phyloP scores from a whole-genome alignment of 768 basidiomycete species.

The Suillus placidus region DNA sequence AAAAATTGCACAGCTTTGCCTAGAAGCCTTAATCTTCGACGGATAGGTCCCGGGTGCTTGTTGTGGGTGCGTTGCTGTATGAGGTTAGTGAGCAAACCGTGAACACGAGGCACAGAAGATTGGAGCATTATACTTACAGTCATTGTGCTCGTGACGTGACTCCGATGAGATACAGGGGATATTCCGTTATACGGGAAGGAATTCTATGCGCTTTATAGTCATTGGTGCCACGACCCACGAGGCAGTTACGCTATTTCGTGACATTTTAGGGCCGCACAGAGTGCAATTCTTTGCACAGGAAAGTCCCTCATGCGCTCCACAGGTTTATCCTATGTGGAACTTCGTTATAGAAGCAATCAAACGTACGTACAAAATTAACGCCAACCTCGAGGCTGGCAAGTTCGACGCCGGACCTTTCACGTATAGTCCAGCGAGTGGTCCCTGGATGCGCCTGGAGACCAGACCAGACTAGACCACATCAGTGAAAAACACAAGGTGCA shows the following conservation, averaged over 20 bases:
- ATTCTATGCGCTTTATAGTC: constrained; percentile 1
- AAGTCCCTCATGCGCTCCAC: constrained; percentile 2
- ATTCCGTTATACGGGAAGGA: neutral
- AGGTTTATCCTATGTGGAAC: neutral
- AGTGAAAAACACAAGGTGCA: constrained; percentile 7
- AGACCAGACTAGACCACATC: constrained; percentile 3
- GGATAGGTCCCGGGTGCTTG: constrained; percentile 2
- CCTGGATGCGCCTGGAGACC: constrained; percentile 5
- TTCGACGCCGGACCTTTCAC: constrained; percentile 3
- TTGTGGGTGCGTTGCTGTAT: neutral
- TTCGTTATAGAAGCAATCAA: neutral
- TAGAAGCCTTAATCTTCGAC: constrained; percentile 3
- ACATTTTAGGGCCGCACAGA: constrained; percentile 8
- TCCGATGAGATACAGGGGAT: constrained; percentile 1
- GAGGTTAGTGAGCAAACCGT: neutral
- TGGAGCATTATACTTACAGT: constrained; percentile 3
- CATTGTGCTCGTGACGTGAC: constrained; percentile 2
- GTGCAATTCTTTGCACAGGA: constrained; percentile 8
- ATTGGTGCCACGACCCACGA: constrained; percentile 1
- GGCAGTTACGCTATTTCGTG: neutral
- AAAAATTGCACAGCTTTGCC: constrained; percentile 5
- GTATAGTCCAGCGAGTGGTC: constrained; percentile 4
- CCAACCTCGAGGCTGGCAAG: constrained; percentile 3
- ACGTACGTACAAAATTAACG: constrained; percentile 7
- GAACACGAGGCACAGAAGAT: constrained; percentile 3